These are phyloP conservation scores for Millerago galiae DNA, from an alignment of 805 yeast species.

Conservation along the genomic window DNA sequence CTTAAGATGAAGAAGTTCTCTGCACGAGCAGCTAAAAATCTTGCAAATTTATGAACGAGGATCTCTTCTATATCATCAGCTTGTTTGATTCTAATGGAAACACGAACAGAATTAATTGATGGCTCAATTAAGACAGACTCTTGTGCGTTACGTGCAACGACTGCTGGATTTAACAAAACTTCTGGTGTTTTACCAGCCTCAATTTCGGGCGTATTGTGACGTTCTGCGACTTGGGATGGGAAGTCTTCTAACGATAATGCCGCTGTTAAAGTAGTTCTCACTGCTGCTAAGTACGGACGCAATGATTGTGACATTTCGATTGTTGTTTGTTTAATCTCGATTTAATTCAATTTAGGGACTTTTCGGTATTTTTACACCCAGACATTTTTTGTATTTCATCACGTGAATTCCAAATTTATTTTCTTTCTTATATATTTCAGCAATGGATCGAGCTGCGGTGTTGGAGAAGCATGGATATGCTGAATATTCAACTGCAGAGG, in stretches of 20 bases:
- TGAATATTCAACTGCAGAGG: conserved; percentile 42
- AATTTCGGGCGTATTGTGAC: conserved; percentile 96
- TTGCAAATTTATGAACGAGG: conserved; percentile 87
- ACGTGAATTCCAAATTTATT: background rate
- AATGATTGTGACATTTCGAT: conserved; percentile 77
- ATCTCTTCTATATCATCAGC: conserved; percentile 96
- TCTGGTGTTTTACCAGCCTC: conserved; percentile 83
- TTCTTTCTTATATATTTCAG: background rate
- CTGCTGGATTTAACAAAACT: conserved; percentile 81
- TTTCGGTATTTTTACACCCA: background rate
- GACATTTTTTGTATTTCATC: background rate
- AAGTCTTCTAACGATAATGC: conserved; percentile 90
- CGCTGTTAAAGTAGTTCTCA: conserved; percentile 86
- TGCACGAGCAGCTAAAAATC: conserved; percentile 92
- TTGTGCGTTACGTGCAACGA: conserved; percentile 86
- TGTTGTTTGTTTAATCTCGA: background rate
- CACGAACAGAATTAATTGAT: conserved; percentile 85
- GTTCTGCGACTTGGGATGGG: conserved; percentile 90
- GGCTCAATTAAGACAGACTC: conserved; percentile 92
- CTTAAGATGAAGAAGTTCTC: conserved; percentile 89
- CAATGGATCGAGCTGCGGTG: background rate
- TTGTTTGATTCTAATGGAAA: conserved; percentile 89
- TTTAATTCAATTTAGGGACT: background rate
- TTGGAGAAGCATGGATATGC: too few species aligned
- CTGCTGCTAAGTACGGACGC: conserved; percentile 91